Base-by-base conservation (phyloP, 2,329 filamentous ascomycete genomes). In the Plectosphaerella cucumerina region DNA sequence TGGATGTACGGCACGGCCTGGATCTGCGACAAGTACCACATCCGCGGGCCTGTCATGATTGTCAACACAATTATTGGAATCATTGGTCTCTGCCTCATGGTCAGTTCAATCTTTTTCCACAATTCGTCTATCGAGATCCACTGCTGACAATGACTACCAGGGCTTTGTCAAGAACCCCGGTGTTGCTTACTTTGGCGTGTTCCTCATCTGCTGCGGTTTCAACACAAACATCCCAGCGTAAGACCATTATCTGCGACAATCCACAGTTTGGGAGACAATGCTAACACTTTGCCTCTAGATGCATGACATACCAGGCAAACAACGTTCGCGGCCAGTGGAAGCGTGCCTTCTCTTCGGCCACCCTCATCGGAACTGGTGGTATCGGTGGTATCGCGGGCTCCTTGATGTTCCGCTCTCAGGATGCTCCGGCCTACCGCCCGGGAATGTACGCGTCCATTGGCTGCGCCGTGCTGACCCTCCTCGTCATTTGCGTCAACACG, bases 21-120 rank as follows among this genome's bases (percentile, higher is more conserved):
- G 59, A 62, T 85, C 4, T 85, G 85, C 0, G 87, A 90, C 61
- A 75, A 78, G 5, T 87, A 84, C 0, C 70, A 75, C 11, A 72
- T 78, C 53, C 76, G 87, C 31, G 87, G 86, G 0, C 65, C 84
- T 11, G 87, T 80, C 66, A 89, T 90, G 54, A 86, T 90, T 17
- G 56, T 58, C 4, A 72, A 82, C 15, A 80, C 82, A 0, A 41
- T 83, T 1, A 56, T 90, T 4, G 85, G 81, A 2, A 82, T 89
- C 5, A 61, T 71, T 0, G 87, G 87, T 0, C 90, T 89, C 56
- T 61, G 68, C 4, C 85, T 90, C 78, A 72, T 89, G 1, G 44
- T 45, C 4, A 5, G 44, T 45, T 26, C 14, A 34, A 8, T 8
- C 31, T 34, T n/a, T 14, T 1, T 33, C 26, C 21, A 11, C 12